Evolutionary conservation across 2,329 filamentous ascomycete genomes (phyloP).

Genomic region (Aspergillus texensis): DNA sequence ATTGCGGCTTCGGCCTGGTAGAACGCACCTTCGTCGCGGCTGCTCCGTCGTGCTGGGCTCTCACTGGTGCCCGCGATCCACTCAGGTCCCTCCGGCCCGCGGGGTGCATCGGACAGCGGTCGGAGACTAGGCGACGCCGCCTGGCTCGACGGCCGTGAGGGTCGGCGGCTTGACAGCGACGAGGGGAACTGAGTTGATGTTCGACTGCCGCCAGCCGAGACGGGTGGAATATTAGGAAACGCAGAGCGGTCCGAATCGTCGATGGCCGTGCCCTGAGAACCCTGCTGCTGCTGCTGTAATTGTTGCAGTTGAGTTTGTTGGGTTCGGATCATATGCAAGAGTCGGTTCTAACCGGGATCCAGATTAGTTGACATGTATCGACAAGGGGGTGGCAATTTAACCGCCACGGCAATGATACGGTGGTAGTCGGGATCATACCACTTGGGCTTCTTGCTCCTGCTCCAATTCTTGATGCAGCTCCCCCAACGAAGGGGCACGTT

Average conservation of each 20-base stretch:
- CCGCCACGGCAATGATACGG: background rate
- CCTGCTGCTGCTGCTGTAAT: conserved; percentile 36
- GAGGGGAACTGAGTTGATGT: conserved; percentile 35
- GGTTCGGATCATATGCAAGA: conserved; percentile 53
- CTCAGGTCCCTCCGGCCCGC: conserved; percentile 29
- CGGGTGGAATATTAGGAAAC: conserved; percentile 38
- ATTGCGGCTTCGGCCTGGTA: conserved; percentile 53
- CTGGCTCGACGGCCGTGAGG: conserved; percentile 40
- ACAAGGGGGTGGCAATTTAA: conserved; percentile 4
- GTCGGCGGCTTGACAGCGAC: conserved; percentile 38
- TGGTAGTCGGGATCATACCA: conserved; percentile 37
- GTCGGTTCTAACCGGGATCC: conserved; percentile 44
- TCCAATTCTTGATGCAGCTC: conserved; percentile 55
- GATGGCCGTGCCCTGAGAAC: conserved; percentile 29
- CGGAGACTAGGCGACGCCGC: conserved; percentile 42
- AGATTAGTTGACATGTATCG: conserved; percentile 10
- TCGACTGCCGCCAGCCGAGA: conserved; percentile 33
- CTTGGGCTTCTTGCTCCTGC: conserved; percentile 55
- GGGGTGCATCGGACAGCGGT: conserved; percentile 30
- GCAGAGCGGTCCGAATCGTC: conserved; percentile 50
- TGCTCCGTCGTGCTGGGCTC: conserved; percentile 37
- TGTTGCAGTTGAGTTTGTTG: conserved; percentile 51
- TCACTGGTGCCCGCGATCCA: conserved; percentile 31
- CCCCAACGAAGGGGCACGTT: conserved; percentile 51
- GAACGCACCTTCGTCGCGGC: conserved; percentile 50